phyloP scores from a whole-genome alignment of 2,329 filamentous ascomycete species.

The Colletotrichum kahawae region DNA sequence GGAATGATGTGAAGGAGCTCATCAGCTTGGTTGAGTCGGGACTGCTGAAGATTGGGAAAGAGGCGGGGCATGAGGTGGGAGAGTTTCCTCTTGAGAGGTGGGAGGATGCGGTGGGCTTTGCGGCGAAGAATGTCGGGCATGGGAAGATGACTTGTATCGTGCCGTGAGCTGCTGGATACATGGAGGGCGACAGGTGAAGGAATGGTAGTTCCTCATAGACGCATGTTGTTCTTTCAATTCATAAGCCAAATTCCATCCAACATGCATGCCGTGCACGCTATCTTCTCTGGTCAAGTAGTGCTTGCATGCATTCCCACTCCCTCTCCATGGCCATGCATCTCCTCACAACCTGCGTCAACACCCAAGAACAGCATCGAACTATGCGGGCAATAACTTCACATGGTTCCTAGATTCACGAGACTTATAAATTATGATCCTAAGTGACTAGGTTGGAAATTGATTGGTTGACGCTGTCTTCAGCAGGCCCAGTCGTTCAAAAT shows the following conservation, averaged over 20 bases:
- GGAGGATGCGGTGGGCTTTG: constrained; percentile 29
- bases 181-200: not conserved
- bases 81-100: constrained; percentile 34
- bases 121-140: not conserved
- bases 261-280: too few species aligned
- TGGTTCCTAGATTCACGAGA: not conserved
- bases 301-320: too few species aligned
- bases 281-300: too few species aligned
- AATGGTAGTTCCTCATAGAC: not conserved
- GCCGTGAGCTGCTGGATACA: not conserved
- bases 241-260: too few species aligned
- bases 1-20: constrained; percentile 35
- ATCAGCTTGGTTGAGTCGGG: constrained; percentile 45
- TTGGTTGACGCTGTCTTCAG: not conserved
- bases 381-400: not conserved
- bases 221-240: not conserved
- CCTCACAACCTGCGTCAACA: too few species aligned
- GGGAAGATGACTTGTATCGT: not conserved
- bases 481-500: not conserved
- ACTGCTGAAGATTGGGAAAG: constrained; percentile 34
- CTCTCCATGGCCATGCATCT: not conserved
- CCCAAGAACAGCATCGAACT: too few species aligned
- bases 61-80: constrained; percentile 31
- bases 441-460: not conserved
- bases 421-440: fast-evolving